These are phyloP conservation scores for Trichoderma sp. DNA, from an alignment of 2,329 filamentous ascomycete genomes.

Conservation along the genomic window DNA sequence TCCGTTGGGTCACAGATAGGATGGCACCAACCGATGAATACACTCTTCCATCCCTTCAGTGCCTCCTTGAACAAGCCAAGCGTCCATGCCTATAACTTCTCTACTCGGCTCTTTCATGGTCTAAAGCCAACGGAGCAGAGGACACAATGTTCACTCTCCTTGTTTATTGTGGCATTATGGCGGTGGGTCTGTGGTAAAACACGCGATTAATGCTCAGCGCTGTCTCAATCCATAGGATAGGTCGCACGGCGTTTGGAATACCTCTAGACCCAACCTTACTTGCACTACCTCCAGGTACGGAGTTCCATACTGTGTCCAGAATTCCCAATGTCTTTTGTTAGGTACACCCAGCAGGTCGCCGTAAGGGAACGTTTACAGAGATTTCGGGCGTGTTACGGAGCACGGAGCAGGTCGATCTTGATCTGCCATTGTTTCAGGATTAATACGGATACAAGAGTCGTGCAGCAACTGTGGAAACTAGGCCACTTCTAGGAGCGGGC, in stretches of 20 bases:
- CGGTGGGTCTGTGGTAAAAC: neutral
- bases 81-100: neutral
- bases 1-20: neutral
- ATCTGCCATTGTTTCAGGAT: constrained; percentile 30
- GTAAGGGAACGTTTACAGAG: neutral
- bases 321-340: neutral
- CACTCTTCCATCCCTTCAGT: neutral
- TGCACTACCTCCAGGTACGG: neutral
- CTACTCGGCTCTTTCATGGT: neutral
- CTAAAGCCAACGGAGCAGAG: neutral
- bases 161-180: neutral
- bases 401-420: constrained; percentile 26
- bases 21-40: neutral
- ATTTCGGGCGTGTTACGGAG: constrained; percentile 12
- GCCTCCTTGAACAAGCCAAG: neutral
- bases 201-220: constrained; percentile 12
- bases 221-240: neutral
- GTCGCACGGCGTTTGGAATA: neutral
- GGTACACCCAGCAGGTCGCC: constrained; percentile 4
- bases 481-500: constrained; percentile 11
- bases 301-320: neutral
- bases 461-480: constrained; percentile 12
- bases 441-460: constrained; percentile 5
- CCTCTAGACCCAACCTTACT: neutral
- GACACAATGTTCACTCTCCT: neutral